Evolutionary conservation across 1,284 basidiomycete species (phyloP), one percentile per base, ranked within the genome.

Genomic region (Trichosporon sp.): DNA sequence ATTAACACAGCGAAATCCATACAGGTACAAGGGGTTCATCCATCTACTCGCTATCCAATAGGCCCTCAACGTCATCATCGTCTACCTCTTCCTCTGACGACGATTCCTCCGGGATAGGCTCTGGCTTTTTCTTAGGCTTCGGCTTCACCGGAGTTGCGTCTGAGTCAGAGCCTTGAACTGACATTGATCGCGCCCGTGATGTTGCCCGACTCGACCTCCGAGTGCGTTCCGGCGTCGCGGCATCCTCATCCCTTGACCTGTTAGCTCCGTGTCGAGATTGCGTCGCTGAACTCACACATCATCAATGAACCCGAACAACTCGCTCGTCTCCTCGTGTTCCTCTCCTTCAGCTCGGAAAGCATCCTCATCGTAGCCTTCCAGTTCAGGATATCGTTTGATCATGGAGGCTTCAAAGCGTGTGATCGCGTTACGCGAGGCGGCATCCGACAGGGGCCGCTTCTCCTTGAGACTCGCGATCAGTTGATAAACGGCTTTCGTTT

Each of bases 401-500:
- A 94, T 84, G 11, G 85, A 79, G 4, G 83, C 85, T 69, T 90
- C 89, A 83, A 94, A 93, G 61, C 89, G 88, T 32, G 84, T 83
- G 67, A 96, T 86, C 0, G 91, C 87, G 77, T 92, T 94, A 71
- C 89, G 88, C 11, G 91, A 88, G 0, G 88, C 84, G 0, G 89
- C 85, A 73, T 95, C 92, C 16, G 88, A 86, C 37, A 92, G 84
- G 0, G 91, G 91, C 16, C 90, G 90, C 82, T 91, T 90, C 91
- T 86, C 84, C 75, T 88, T 86, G 66, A 92, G 85, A 75, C 88
- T 87, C 21, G 85, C 83, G 32, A 90, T 82, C 14, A 93, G 85
- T 14, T 91, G 85, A 68, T 90, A 87, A 16, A 92, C 80, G 46
- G 89, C 89, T 69, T 89, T 87, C 68, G 92, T 83, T 71, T 88